phyloP scores from a whole-genome alignment of 345 rosid species.

The Limnanthes douglasii region DNA sequence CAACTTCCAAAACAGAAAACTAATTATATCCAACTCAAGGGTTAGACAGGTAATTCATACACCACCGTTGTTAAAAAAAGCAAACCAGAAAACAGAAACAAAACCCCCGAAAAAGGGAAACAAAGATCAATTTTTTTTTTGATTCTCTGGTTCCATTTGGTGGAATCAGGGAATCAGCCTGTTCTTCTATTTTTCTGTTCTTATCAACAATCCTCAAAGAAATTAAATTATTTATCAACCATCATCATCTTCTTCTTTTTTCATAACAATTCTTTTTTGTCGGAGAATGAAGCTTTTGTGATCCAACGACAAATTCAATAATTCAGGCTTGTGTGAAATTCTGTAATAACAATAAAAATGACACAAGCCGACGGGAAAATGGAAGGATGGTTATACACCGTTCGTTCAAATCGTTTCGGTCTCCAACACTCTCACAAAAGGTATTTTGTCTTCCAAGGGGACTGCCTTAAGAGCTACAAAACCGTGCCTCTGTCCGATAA shows the following conservation, averaged over 20 bases:
- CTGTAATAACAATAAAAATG: slow-evolving; percentile 19
- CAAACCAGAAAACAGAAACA: no score
- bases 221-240: slow-evolving; percentile 3
- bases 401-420: slow-evolving; percentile 70
- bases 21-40: no score
- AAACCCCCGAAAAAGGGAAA: no score
- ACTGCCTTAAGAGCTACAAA: slow-evolving; percentile 50
- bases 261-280: neutral
- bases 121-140: no score
- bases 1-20: no score
- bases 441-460: slow-evolving; percentile 51
- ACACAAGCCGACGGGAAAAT: slow-evolving; percentile 28
- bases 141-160: slow-evolving; percentile 61
- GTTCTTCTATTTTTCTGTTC: neutral
- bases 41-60: no score
- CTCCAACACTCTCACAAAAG: slow-evolving; percentile 65
- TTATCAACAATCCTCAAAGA: slow-evolving; percentile 2
- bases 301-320: neutral
- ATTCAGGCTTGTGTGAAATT: slow-evolving; percentile 4
- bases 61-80: no score
- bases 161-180: slow-evolving; percentile 59
- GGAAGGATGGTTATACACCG: slow-evolving; percentile 86
- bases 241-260: slow-evolving; percentile 4
- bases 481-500: slow-evolving; percentile 31
- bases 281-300: neutral